A percentile compares a stretch with the other conserved stretches of the same genome.
These are phyloP conservation scores for Phylloporus sp. DNA, from an alignment of 768 basidiomycete species.

Conservation along the genomic window DNA sequence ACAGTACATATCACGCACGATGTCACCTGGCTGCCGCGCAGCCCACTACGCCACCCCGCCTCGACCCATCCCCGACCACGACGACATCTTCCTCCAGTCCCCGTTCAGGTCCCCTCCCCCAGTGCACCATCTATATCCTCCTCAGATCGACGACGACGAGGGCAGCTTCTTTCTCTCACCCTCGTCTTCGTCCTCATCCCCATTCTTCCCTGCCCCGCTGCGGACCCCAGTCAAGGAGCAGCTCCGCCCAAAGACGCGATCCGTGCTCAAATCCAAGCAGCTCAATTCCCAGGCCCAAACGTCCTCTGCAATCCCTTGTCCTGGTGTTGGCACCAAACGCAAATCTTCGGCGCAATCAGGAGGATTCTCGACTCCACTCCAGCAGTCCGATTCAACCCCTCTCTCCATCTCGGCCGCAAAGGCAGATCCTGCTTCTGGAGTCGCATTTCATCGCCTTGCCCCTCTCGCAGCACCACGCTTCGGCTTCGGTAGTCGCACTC, in stretches of 20 bases:
- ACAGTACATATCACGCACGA: constrained; percentile 34
- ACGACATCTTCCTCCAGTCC: constrained; percentile 52
- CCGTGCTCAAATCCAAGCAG: constrained; percentile 36
- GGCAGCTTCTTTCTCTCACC: constrained; percentile 55
- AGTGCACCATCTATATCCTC: constrained; percentile 40
- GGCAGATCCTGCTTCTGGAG: constrained; percentile 30
- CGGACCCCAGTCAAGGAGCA: constrained; percentile 56
- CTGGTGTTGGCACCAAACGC: constrained; percentile 57
- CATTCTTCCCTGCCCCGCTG: constrained; percentile 44
- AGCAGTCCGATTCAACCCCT: constrained; percentile 40
- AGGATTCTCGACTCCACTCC: constrained; percentile 54
- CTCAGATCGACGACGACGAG: constrained; percentile 52
- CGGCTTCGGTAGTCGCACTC: constrained; percentile 26
- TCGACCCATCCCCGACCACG: constrained; percentile 26
- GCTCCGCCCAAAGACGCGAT: constrained; percentile 36
- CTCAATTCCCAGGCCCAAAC: constrained; percentile 21
- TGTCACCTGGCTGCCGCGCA: constrained; percentile 32
- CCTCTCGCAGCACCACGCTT: constrained; percentile 32
- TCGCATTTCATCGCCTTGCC: constrained; percentile 33
- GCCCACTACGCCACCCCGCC: constrained; percentile 33
- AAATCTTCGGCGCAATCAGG: constrained; percentile 47
- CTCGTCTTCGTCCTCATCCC: constrained; percentile 35
- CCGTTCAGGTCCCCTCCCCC: constrained; percentile 45
- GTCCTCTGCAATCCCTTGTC: constrained; percentile 20
- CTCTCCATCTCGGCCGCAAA: constrained; percentile 33